Evolutionary conservation across 495 filamentous ascomycete genomes (phyloP), one percentile per base, ranked within the genome.

Genomic region (Penicillium herquei): DNA sequence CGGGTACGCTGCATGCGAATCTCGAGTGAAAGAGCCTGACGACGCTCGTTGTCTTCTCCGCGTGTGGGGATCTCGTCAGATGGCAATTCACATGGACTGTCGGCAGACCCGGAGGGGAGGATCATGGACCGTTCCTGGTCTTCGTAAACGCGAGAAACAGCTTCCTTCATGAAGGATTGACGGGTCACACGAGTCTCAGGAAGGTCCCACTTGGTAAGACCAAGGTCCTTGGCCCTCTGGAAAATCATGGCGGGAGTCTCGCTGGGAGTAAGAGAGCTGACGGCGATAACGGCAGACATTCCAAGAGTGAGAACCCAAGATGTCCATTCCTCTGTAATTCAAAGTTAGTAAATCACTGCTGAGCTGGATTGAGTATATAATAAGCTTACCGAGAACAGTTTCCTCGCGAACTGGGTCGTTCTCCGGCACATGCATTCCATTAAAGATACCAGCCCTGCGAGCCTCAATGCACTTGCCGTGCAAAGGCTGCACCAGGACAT

Each of bases 141-240:
- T 52, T 83, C 78, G 64, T 87, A 88, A 32, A 83, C 76, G 33
- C 78, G 79, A 3, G 78, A 73, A 14, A 87, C 72, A 0, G 84
- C 83, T 67, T 87, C 83, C 55, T 84, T 83, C 51, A 88, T 73
- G 63, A 88, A 88, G 10, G 77, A 81, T 9, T 75, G 71, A n/a
- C 83, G 81, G 39, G 72, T 81, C 30, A 62, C 61, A 26, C 70
- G 71, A 5, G 65, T 59, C 13, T 77, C 68, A 0, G 81, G 76
- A 14, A 69, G 65, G 11, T 76, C 73, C 85, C 85, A 88, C 37
- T 67, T 72, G 1, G 81, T 83, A 58, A 84, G 77, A 16, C 84
- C 83, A 17, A 80, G 73, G 10, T 76, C 59, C 30, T 77, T 62
- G 12, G 85, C 85, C 26, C 76, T 67, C 21, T 75, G 64, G 59